phyloP scores from a whole-genome alignment of 148 eudicot genomes.

The Suaeda aralocaspica region DNA sequence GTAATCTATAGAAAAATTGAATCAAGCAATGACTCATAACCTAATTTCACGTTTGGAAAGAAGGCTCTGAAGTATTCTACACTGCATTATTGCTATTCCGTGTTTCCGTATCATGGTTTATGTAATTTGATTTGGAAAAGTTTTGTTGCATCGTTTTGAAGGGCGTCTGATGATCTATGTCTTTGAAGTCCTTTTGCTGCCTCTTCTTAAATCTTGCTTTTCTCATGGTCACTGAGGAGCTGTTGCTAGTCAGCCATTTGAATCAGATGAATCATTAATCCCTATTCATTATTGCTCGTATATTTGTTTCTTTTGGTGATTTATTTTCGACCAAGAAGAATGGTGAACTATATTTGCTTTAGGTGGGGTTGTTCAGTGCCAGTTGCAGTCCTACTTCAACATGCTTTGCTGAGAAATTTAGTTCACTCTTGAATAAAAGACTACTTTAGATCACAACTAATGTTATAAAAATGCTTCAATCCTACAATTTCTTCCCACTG shows the following conservation, averaged over 20 bases:
- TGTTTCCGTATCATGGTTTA: constrained; percentile 24
- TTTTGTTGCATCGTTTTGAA: constrained; percentile 30
- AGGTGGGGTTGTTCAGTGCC: constrained; percentile 35
- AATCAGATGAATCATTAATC: constrained; percentile 26
- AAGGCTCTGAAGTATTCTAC: constrained; percentile 33
- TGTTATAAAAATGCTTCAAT: constrained; percentile 40
- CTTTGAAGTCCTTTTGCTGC: constrained; percentile 30
- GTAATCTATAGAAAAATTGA: constrained; percentile 25
- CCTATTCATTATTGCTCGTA: constrained; percentile 25
- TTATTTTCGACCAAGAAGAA: constrained; percentile 32
- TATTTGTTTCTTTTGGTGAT: constrained; percentile 37
- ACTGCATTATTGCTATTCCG: constrained; percentile 23
- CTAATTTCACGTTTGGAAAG: constrained; percentile 34
- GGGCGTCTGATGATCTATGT: constrained; percentile 22
- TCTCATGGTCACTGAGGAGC: constrained; percentile 30
- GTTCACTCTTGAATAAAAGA: constrained; percentile 49
- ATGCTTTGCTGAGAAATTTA: constrained; percentile 38
- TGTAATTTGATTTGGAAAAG: constrained; percentile 22
- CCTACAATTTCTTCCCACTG: constrained; percentile 34
- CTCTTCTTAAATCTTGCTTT: constrained; percentile 24
- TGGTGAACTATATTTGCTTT: constrained; percentile 38
- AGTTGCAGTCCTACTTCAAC: constrained; percentile 33
- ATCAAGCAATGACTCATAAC: constrained; percentile 30
- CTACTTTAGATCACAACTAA: constrained; percentile 40
- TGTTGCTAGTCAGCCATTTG: constrained; percentile 26